A percentile compares a stretch with the other conserved stretches of the same genome.
Evolutionary conservation across 2,329 filamentous ascomycete genomes (phyloP).

Genomic region (Ceratocystis smalleyi): DNA sequence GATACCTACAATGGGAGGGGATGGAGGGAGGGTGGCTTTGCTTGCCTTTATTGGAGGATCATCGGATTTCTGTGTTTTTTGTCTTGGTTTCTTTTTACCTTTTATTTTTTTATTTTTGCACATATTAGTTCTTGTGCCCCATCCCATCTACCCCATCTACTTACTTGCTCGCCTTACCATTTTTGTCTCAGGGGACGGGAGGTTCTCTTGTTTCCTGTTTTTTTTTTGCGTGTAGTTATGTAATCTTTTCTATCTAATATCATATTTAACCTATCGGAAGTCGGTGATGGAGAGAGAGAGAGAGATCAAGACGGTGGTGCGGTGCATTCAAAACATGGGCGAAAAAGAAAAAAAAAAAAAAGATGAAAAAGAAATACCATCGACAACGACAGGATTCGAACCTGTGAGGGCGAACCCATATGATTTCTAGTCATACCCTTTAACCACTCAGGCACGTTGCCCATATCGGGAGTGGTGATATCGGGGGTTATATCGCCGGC

Average conservation of each 20-base stretch:
- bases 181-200: background rate
- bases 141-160: no score
- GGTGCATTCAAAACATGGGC: background rate
- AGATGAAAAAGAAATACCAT: background rate
- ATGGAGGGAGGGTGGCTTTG: background rate
- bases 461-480: background rate
- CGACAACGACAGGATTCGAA: slow-evolving; percentile 16
- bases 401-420: slow-evolving; percentile 16
- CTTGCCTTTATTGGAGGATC: background rate
- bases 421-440: slow-evolving; percentile 17
- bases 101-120: slow-evolving; percentile 1
- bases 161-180: background rate
- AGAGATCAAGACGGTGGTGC: background rate
- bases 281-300: background rate
- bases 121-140: background rate
- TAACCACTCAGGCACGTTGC: slow-evolving; percentile 17
- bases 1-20: background rate
- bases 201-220: background rate
- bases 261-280: background rate
- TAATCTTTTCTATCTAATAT: background rate
- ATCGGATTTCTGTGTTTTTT: background rate
- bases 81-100: background rate
- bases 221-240: background rate
- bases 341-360: background rate
- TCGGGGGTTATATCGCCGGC: background rate